Percentiles rank a stretch among this genome's conserved stretches.
Evolutionary conservation across 208 protist species (phyloP).

Genomic region (Acanthamoeba culbertsoni): DNA sequence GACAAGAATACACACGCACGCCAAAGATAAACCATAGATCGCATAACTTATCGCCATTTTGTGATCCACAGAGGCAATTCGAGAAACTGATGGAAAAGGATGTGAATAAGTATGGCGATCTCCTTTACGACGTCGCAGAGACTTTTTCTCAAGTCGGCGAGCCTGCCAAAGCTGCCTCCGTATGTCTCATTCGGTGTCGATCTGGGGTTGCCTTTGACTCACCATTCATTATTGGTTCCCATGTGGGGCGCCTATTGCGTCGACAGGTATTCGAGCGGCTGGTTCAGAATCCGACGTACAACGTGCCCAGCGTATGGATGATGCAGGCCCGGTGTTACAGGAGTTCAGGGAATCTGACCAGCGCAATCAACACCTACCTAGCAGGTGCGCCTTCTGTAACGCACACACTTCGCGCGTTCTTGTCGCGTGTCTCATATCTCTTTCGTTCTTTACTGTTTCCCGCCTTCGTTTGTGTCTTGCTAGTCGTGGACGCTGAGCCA

Average conservation of each 20-base stretch:
- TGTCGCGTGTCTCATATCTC: background rate
- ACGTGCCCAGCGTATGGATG: slow-evolving; percentile 33
- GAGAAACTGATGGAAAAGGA: slow-evolving; percentile 51
- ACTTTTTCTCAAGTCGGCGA: slow-evolving; percentile 41
- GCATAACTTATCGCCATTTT: background rate
- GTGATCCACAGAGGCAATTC: slow-evolving; percentile 31
- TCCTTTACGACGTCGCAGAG: slow-evolving; percentile 66
- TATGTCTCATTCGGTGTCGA: background rate
- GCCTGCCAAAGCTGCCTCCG: background rate
- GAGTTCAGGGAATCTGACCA: background rate
- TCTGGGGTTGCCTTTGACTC: background rate
- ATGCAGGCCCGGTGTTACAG: background rate
- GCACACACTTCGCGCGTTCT: too few species aligned
- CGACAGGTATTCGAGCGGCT: slow-evolving; percentile 30
- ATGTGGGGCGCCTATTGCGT: too few species aligned
- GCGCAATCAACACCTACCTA: background rate
- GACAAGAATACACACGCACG: background rate
- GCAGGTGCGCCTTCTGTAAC: background rate
- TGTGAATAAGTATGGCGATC: slow-evolving; percentile 47
- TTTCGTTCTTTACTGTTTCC: background rate
- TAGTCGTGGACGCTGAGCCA: slow-evolving; percentile 10
- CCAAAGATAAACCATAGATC: background rate
- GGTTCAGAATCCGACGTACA: background rate
- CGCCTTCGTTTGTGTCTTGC: background rate
- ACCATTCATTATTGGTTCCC: background rate